Percentiles rank a stretch among this genome's conserved stretches.
phyloP scores from a whole-genome alignment of 129 eudicot species.

The Apium graveolens region DNA sequence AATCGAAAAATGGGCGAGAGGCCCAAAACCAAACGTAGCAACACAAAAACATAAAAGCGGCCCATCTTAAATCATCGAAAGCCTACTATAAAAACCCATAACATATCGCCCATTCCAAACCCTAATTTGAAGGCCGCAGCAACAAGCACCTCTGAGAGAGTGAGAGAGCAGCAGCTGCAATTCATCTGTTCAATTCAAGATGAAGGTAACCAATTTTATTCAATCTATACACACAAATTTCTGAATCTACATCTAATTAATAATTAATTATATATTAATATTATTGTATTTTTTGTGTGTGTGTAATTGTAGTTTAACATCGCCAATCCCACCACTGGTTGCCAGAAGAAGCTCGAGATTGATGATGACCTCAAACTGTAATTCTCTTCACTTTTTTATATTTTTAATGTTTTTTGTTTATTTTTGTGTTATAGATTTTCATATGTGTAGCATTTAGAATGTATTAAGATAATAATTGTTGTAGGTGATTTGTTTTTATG shows the following conservation, averaged over 20 bases:
- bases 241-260: neutral
- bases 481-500: neutral
- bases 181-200: slow-evolving; percentile 13
- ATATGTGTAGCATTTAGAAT: neutral
- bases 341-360: slow-evolving; percentile 96
- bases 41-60: neutral
- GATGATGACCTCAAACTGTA: slow-evolving; percentile 92
- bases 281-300: neutral
- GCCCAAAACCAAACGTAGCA: neutral
- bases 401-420: neutral
- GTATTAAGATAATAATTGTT: neutral
- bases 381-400: neutral
- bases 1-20: neutral
- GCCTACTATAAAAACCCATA: neutral
- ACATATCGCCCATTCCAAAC: neutral
- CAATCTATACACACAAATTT: too few species aligned
- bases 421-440: neutral
- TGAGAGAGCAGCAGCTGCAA: slow-evolving; percentile 9
- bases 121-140: neutral
- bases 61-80: neutral
- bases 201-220: slow-evolving; percentile 17
- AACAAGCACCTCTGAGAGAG: neutral
- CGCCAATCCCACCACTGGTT: slow-evolving; percentile 85
- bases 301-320: slow-evolving; percentile 55
- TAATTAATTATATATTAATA: neutral